A percentile compares a stretch with the other conserved stretches of the same genome.
phyloP scores from a whole-genome alignment of 768 basidiomycete genomes.

The Saitozyma sp. region DNA sequence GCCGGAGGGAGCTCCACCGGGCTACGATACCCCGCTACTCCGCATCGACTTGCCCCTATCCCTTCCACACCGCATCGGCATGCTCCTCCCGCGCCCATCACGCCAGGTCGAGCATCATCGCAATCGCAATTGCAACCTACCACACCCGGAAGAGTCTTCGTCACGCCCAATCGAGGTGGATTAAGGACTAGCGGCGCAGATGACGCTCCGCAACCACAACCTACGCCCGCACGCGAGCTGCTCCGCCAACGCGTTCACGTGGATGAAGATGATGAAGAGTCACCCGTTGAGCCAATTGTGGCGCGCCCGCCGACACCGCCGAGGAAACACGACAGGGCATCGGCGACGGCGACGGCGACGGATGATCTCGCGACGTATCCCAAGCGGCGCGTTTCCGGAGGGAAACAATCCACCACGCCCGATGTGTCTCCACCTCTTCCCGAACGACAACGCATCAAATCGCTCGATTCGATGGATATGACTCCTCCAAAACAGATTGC shows the following conservation, averaged over 20 bases:
- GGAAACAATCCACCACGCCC: no score
- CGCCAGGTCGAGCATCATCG: neutral
- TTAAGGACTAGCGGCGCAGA: neutral
- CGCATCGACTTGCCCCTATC: neutral
- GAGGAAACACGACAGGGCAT: slow-evolving; percentile 10
- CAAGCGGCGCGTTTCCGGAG: no score
- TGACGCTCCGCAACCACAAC: neutral
- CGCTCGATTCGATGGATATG: no score
- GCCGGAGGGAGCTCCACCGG: no score
- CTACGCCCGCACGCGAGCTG: slow-evolving; percentile 23
- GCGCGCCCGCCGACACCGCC: slow-evolving; percentile 29
- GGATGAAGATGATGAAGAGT: slow-evolving; percentile 5
- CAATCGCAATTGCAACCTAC: neutral
- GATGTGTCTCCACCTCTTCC: no score
- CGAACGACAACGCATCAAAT: no score
- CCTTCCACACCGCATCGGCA: neutral
- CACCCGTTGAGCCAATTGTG: neutral
- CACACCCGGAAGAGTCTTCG: neutral
- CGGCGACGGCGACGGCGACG: no score
- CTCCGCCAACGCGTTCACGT: slow-evolving; percentile 1
- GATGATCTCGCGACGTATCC: no score
- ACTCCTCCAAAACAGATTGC: no score
- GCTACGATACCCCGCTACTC: no score
- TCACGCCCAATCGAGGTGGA: neutral
- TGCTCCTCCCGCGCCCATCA: neutral